Evolutionary conservation across 441 rosid genomes (phyloP).

Genomic region (Croton laevigatus): DNA sequence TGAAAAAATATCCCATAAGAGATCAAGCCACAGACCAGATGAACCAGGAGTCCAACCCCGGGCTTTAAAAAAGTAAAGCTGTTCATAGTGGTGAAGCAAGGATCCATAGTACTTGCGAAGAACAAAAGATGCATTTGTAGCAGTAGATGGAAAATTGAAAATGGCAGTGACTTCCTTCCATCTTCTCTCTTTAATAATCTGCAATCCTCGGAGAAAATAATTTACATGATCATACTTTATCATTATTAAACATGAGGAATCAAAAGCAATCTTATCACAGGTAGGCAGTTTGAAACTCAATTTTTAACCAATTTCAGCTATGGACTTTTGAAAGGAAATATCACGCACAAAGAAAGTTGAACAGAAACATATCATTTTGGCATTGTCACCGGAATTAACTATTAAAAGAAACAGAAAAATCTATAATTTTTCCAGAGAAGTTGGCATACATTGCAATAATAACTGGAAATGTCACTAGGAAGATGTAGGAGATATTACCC

Average conservation of each 20-base stretch:
- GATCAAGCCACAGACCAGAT: constrained; percentile 38
- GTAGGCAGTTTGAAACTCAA: neutral
- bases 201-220: constrained; percentile 26
- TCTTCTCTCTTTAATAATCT: constrained; percentile 79
- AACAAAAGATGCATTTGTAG: constrained; percentile 92
- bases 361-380: neutral
- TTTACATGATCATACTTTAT: neutral
- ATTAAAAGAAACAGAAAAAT: neutral
- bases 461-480: neutral
- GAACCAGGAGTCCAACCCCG: constrained; percentile 43
- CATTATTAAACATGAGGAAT: neutral
- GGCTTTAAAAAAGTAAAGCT: constrained; percentile 65
- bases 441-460: neutral
- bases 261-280: neutral
- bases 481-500: neutral
- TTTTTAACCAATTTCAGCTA: neutral
- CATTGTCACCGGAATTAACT: neutral
- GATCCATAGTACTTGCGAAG: constrained; percentile 89
- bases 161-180: constrained; percentile 96
- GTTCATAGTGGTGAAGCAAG: constrained; percentile 75
- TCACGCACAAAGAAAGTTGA: neutral
- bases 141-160: constrained; percentile 95
- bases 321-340: neutral
- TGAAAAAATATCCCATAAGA: constrained; percentile 1
- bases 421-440: neutral